Base-by-base conservation (phyloP, 371 early-diverging fungal species). In the Polyrhizophydium stewartii region DNA sequence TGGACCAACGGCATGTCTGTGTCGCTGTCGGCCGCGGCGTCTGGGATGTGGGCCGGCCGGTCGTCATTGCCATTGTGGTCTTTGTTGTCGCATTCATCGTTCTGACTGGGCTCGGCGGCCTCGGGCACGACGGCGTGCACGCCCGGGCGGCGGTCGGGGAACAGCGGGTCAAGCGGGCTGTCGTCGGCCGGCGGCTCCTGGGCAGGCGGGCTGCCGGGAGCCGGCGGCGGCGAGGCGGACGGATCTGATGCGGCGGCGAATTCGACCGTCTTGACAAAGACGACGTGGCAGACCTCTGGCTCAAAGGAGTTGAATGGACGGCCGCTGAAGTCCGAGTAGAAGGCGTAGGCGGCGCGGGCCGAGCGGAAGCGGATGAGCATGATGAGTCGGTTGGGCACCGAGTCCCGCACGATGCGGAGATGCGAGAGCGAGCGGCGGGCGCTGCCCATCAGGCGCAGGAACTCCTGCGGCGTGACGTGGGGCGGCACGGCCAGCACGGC, bases 401-500 rank as follows among this genome's bases (percentile, higher is more conserved):
- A 71, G 73, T 95, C 94, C 32, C 87, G 75, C 25, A 92, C 74
- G 53, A 90, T 83, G 33, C 91, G 83, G 59, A 88, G 77, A 55
- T 89, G 87, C 1, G 81, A 68, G 16, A 89, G 81, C 22, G 72
- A 68, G 1, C 77, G 63, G 19, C 76, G 79, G 9, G 75, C 73
- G 25, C 86, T 74, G 0, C 89, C 92, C 2, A 92, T 79, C 74
- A 92, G 93, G 3, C 80, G 74, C 27, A 93, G 70, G 65, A 94
- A 88, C 67, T 94, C 97, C 19, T 88, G 83, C 1, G 93, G 77
- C 7, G 89, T 83, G 86, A 93, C 84, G 72, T 91, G 92, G 0
- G 87, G 77, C 0, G 97, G 97, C 1, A 95, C 91, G 21, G 90
- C 93, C 19, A 95, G 75, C 0, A 93, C 83, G 59, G 85, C 85